Conservation (phyloP, 768 basidiomycete genomes). For the Serendipita sp. region DNA sequence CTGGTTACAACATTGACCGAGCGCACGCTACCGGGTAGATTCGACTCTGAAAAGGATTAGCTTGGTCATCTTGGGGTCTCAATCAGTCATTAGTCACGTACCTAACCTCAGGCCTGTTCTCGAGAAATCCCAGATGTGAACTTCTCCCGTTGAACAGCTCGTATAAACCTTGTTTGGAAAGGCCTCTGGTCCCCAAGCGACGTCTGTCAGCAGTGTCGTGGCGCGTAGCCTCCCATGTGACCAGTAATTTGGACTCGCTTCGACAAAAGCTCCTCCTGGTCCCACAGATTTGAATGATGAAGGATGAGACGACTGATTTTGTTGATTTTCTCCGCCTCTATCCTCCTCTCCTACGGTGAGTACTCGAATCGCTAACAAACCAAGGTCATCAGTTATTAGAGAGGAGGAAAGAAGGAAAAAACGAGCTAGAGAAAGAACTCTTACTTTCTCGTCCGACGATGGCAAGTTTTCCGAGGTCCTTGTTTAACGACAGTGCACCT, state of each 20-base stretch:
- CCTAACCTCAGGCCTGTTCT: background rate
- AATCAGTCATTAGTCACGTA: background rate
- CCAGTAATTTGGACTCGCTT: background rate
- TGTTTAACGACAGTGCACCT: background rate
- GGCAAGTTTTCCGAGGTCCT: background rate
- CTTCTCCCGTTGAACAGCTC: background rate
- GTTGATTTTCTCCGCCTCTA: background rate
- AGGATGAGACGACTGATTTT: background rate
- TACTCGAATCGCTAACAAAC: background rate
- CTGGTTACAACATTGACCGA: conserved; percentile 1
- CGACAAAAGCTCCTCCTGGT: background rate
- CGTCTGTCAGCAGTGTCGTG: background rate
- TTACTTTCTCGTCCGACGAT: background rate
- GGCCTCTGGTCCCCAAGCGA: background rate
- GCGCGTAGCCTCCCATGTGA: background rate
- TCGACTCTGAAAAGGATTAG: background rate
- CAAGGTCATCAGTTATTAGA: background rate
- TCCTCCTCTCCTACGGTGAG: background rate
- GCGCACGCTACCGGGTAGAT: background rate
- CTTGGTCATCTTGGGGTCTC: background rate
- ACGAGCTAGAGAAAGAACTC: background rate
- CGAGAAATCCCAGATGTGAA: background rate
- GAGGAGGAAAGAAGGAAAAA: background rate
- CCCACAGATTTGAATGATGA: background rate
- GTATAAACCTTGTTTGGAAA: background rate